Base-by-base conservation (phyloP, 1,284 basidiomycete species). In the Mrakiaceae sp. region DNA sequence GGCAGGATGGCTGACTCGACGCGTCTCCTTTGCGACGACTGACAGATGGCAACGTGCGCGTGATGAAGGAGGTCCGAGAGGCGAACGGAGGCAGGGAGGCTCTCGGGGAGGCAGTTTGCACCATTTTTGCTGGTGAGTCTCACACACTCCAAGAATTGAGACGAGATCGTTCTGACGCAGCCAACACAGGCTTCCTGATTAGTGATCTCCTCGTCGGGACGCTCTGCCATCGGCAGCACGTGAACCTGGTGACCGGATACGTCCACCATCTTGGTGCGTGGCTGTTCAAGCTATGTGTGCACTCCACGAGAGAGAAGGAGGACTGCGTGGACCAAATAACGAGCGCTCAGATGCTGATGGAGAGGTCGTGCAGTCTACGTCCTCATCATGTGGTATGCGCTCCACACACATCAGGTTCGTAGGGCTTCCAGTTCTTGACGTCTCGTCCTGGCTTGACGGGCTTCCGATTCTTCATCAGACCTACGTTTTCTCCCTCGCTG, bases 211-310 rank as follows among this genome's bases (percentile, higher is more conserved):
- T 50, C n/a, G 14, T 49, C 11, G 4, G 14, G 27, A 50, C n/a
- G 16, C 9, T 39, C 10, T 10, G 8, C 40, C 46, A 27, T 53
- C 40, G 14, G 53, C 60, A 72, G 57, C 77, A 77, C 54, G 67
- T 81, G 58, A 77, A 73, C 52, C 56, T 79, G 1, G 68, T 80
- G 27, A 80, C 79, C 2, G 81, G 81, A 11, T 81, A 80, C 79
- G 70, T 80, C 40, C 81, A 82, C 63, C 81, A 82, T 68, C 27
- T 27, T 27, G 27, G 27, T 27, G 27, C 27, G 27, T 27, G 27
- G 27, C 27, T 27, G 27, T 27, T 27, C 27, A 27, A 27, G 27
- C 27, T 27, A 27, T 27, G 27, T 27, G 27, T 27, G 27, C 27
- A 27, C 27, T 27, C 27, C 27, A 27, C 27, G 27, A 27, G 27